Base-by-base conservation (phyloP, 1,284 basidiomycete species). In the Polyporus tsugae region DNA sequence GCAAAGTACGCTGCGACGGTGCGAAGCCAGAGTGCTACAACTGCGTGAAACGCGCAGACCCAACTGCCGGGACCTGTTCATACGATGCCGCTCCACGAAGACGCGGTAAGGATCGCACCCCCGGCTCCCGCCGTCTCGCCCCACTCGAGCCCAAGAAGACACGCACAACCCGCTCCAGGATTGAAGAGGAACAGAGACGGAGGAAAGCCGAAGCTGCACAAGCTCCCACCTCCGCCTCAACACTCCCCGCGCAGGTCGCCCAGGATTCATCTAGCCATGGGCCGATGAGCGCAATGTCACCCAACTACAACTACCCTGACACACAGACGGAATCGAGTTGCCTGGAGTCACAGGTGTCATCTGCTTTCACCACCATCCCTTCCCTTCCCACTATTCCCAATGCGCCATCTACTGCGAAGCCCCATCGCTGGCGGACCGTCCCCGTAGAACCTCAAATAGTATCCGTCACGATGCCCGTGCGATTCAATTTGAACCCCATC, bases 1-100 rank as follows among this genome's bases (percentile, higher is more conserved):
- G 92, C 39, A 94, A 94, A 78, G 92, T 92, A 71, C 88, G 91
- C 11, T 94, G 92, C 75, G 92, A 94, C 76, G 92, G 92, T 58
- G 87, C 87, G 6, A 91, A 90, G 70, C 92, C 92, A 7, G 76
- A 83, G 15, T 94, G 92, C 75, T 85, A 89, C 75, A 92, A 92
- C 74, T 94, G 92, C 74, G 75, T 80, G 49, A 86, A 85, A 63
- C 84, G 88, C 25, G 65, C 70, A 1, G 72, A 70, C 65, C 65
- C 71, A 19, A 64, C 42, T 62, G 46, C 46, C 7, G 62, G 68
- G 5, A 38, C 46, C 82, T 81, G 71, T 79, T 60, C 69, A 46
- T 94, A 93, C 73, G 92, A 94, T 72, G 61, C 85, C n/a, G 78
- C 86, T 10, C 92, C 92, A 10, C 92, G 90, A 74, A 88, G 92